phyloP scores from a whole-genome alignment of 495 filamentous ascomycete species.

The Aspergillus sclerotioniger region DNA sequence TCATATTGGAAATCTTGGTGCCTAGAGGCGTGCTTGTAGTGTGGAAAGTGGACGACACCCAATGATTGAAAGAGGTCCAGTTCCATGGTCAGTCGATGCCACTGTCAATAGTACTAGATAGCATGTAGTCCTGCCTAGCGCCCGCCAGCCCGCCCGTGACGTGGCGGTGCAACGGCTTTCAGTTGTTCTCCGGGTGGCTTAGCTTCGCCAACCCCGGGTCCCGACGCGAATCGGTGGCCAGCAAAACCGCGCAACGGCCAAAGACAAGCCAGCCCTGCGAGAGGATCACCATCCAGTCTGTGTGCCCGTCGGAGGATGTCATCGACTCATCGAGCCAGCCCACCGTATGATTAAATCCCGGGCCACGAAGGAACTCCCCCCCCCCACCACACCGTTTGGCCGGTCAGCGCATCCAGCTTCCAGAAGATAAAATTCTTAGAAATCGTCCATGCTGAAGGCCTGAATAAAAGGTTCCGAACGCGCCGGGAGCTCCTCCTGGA shows the following conservation, averaged over 20 bases:
- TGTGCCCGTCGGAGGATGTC: not conserved
- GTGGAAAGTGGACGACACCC: slow-evolving; percentile 4
- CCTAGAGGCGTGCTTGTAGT: slow-evolving; percentile 15
- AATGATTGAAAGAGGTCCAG: not conserved
- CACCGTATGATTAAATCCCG: not conserved
- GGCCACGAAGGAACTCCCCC: not conserved
- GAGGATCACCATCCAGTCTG: not conserved
- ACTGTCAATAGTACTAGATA: no score
- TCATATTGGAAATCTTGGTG: slow-evolving; percentile 19
- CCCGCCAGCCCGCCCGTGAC: no score
- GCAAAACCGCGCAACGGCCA: not conserved
- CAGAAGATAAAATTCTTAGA: not conserved
- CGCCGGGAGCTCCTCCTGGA: slow-evolving; percentile 19
- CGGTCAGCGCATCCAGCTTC: no score
- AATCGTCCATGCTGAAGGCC: not conserved
- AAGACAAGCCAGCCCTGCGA: not conserved
- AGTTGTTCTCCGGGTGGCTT: not conserved
- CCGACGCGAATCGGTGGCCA: not conserved
- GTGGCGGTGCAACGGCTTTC: slow-evolving; percentile 16
- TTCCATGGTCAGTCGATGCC: not conserved
- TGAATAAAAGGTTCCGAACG: slow-evolving; percentile 4
- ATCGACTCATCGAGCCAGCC: not conserved
- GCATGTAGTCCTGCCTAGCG: not conserved
- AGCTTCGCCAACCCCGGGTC: not conserved
- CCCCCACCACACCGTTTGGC: not conserved